Percentiles rank a stretch among this genome's conserved stretches.
Conservation (phyloP, 306 rosid genomes). For the Abrus pulchellus region DNA sequence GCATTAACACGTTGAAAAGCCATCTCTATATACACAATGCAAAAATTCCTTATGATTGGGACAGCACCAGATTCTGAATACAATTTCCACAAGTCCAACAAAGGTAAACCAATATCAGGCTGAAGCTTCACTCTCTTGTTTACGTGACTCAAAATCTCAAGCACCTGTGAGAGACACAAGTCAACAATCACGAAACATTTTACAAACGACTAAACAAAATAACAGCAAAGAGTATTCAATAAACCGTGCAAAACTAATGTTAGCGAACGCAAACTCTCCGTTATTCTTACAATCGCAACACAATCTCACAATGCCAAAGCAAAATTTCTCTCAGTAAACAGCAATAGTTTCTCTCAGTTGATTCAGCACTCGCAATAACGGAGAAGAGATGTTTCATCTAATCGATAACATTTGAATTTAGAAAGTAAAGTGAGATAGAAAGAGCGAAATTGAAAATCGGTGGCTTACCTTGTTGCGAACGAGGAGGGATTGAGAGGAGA, state of each 20-base stretch:
- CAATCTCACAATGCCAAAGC: not conserved
- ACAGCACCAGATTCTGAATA: constrained; percentile 70
- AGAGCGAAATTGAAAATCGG: not conserved
- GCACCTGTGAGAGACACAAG: constrained; percentile 67
- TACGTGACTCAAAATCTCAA: constrained; percentile 97
- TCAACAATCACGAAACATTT: constrained; percentile 8
- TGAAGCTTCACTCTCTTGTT: constrained; percentile 97
- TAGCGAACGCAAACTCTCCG: not conserved
- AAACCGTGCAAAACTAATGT: not conserved
- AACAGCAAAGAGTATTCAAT: not conserved
- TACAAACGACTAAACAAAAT: constrained; percentile 14
- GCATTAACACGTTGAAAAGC: constrained; percentile 81
- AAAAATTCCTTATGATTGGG: constrained; percentile 90
- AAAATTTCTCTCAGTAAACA: constrained; percentile 26
- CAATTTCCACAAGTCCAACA: constrained; percentile 79
- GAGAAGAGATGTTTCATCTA: not conserved
- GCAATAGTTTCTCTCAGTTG: not conserved
- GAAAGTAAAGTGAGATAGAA: not conserved
- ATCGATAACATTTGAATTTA: constrained; percentile 4
- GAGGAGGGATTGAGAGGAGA: constrained; percentile 67
- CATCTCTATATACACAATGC: constrained; percentile 96
- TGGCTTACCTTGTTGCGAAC: constrained; percentile 81
- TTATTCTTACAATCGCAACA: not conserved
- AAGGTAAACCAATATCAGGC: constrained; percentile 84
- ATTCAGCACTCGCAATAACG: not conserved